Conservation (phyloP, 768 basidiomycete genomes). For the Leccinellum albellum region DNA sequence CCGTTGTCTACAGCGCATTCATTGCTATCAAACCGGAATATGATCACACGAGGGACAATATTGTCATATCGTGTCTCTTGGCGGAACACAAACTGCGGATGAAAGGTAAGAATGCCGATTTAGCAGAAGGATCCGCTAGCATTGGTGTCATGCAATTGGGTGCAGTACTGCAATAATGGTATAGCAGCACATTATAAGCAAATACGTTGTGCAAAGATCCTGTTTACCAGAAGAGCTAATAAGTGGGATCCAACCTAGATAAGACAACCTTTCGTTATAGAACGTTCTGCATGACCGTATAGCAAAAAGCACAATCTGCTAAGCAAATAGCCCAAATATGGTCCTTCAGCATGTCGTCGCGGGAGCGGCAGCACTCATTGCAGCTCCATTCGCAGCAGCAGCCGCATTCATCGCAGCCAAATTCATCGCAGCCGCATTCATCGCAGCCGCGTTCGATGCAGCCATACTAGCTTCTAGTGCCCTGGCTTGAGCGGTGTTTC, state of each 20-base stretch:
- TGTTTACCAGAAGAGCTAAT: background rate
- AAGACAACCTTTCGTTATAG: no score
- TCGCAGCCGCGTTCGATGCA: background rate
- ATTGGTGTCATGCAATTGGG: background rate
- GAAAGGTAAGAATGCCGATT: background rate
- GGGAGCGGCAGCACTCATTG: no score
- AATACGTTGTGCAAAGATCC: background rate
- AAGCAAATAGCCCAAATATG: background rate
- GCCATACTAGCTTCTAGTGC: background rate
- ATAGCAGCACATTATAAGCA: background rate
- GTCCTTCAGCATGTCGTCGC: background rate
- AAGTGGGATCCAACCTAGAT: background rate
- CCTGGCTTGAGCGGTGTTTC: background rate
- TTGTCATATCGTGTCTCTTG: slow-evolving; percentile 4
- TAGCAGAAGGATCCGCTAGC: background rate
- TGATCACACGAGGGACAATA: background rate
- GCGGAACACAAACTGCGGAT: background rate
- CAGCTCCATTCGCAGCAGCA: no score
- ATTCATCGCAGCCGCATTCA: background rate
- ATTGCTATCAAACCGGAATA: slow-evolving; percentile 2
- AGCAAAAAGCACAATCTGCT: background rate
- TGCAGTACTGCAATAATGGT: background rate
- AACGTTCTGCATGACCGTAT: background rate
- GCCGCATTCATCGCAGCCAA: no score
- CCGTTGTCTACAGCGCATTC: background rate